Conservation (phyloP, 345 rosid genomes). For the Pugionium dolabratum region DNA sequence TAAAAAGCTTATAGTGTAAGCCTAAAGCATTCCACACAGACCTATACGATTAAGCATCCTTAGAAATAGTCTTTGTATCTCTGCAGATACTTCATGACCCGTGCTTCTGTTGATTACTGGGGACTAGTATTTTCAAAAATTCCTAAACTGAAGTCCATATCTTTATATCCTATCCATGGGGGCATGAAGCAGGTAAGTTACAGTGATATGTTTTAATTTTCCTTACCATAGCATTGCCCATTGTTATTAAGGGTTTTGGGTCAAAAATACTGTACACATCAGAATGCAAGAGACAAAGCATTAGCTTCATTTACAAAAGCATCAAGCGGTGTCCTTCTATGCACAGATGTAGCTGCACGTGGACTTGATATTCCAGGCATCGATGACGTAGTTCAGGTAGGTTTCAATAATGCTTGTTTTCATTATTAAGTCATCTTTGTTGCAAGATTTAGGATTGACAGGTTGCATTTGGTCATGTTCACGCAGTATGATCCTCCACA, state of each 20-base stretch:
- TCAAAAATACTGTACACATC: conserved; percentile 12
- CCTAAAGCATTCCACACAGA: conserved; percentile 23
- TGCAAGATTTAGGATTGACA: not conserved
- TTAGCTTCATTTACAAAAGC: conserved; percentile 74
- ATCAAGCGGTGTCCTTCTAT: conserved; percentile 74
- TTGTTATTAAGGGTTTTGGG: conserved; percentile 28
- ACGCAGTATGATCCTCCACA: conserved; percentile 93
- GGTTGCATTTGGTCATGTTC: conserved; percentile 28
- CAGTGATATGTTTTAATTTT: not conserved
- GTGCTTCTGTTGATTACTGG: conserved; percentile 98
- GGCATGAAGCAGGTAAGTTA: conserved; percentile 88
- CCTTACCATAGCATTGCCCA: conserved; percentile 3
- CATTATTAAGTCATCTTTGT: conserved; percentile 1
- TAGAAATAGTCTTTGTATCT: conserved; percentile 7
- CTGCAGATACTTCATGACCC: conserved; percentile 89
- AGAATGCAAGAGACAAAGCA: conserved; percentile 84
- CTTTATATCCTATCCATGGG: conserved; percentile 85
- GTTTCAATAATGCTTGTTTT: conserved; percentile 3
- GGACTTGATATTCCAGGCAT: conserved; percentile 94
- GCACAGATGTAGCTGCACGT: conserved; percentile 96
- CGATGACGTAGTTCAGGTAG: conserved; percentile 90
- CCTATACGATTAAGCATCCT: conserved; percentile 1
- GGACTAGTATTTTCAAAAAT: conserved; percentile 74
- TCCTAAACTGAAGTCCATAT: conserved; percentile 56
- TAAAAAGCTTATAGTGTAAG: conserved; percentile 85